Evolutionary conservation across 208 protist species (phyloP).

Genomic region (Porcisia hertigi): DNA sequence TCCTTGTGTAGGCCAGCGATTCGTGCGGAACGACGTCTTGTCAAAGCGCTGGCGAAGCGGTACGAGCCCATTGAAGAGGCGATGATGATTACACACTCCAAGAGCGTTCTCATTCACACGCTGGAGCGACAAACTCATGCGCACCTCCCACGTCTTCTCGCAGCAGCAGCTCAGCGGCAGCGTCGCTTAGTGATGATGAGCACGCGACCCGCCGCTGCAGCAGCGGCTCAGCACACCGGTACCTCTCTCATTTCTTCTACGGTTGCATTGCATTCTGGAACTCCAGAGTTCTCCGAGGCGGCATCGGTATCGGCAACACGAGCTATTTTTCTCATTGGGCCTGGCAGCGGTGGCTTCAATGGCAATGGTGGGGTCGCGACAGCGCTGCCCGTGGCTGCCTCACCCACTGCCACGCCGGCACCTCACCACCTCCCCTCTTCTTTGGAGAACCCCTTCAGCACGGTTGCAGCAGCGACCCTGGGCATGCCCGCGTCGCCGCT

Average conservation of each 20-base stretch:
- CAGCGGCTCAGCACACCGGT: conserved; percentile 1
- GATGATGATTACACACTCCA: conserved; percentile 66
- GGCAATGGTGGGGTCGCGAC: neutral
- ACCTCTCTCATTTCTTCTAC: neutral
- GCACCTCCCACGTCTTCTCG: conserved; percentile 21
- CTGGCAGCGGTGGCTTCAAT: conserved; percentile 7
- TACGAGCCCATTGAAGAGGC: conserved; percentile 59
- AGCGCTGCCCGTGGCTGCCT: neutral
- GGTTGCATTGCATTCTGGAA: neutral
- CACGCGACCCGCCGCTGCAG: neutral
- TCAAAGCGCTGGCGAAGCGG: conserved; percentile 25
- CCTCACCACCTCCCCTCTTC: conserved; percentile 29
- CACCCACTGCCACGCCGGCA: neutral
- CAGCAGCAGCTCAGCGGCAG: conserved; percentile 26
- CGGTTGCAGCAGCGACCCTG: conserved; percentile 10
- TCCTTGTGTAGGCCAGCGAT: conserved; percentile 1
- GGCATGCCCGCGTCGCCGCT: conserved; percentile 25
- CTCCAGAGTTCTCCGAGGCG: neutral
- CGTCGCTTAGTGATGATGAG: conserved; percentile 12
- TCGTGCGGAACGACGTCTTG: conserved; percentile 3
- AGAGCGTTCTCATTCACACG: conserved; percentile 55
- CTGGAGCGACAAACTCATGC: conserved; percentile 30
- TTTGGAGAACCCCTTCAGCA: conserved; percentile 24
- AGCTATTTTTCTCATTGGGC: conserved; percentile 20
- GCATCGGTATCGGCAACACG: neutral